Conservation (phyloP, 495 filamentous ascomycete genomes). For the Durotheca rogersii region DNA sequence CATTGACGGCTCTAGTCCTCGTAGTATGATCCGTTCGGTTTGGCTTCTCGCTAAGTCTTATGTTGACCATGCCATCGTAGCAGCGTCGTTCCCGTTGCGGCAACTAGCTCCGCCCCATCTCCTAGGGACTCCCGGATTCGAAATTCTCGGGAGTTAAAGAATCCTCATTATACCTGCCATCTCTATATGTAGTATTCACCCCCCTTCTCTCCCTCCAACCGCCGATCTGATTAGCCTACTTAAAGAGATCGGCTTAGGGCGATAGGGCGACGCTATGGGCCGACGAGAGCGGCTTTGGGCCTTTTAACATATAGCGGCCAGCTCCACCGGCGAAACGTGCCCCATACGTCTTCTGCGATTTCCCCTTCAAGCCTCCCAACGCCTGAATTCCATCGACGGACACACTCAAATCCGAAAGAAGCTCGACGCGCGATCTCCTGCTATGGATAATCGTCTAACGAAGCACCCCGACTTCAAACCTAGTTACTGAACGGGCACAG, state of each 20-base stretch:
- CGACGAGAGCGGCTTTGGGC: constrained; percentile 1
- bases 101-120: constrained; percentile 14
- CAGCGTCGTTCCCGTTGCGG: constrained; percentile 8
- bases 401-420: constrained; percentile 1
- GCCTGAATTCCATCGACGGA: neutral
- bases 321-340: constrained; percentile 15
- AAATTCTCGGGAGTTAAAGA: no score
- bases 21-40: no score
- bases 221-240: constrained; percentile 7
- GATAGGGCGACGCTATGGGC: constrained; percentile 6
- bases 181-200: constrained; percentile 2
- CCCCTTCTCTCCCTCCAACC: constrained; percentile 18
- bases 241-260: constrained; percentile 4
- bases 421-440: constrained; percentile 10
- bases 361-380: constrained; percentile 1
- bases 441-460: constrained; percentile 16
- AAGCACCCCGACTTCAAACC: constrained; percentile 6
- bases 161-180: no score
- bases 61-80: constrained; percentile 18
- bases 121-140: constrained; percentile 14
- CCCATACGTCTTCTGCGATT: neutral
- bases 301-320: constrained; percentile 1
- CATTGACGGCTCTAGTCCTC: no score
- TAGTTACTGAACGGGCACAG: constrained; percentile 2
- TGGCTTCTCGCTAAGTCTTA: constrained; percentile 2